Evolutionary conservation across 768 basidiomycete genomes (phyloP), one percentile per base, ranked within the genome.

Genomic region (Tremella yokohamensis): DNA sequence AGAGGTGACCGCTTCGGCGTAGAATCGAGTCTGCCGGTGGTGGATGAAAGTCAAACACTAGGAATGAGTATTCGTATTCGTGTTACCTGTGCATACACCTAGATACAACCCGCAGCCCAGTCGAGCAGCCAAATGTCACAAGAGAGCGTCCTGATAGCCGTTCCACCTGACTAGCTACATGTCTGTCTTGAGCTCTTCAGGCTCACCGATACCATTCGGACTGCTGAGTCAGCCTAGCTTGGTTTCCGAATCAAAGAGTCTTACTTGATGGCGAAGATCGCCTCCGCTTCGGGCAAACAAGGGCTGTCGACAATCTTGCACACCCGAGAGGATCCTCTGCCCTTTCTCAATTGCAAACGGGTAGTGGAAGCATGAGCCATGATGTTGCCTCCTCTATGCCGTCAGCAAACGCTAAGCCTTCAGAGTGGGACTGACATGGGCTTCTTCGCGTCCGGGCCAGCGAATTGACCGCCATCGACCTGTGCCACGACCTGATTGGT

Each of bases 401-500:
- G 56, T 66, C 53, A 67, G 62, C 58, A 47, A 12, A 3, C 18
- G 25, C 11, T 13, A 9, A 16, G 2, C 26, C 22, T 25, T 9
- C 45, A 42, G 20, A 25, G 18, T 7, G 26, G 9, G 26, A 42
- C 74, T 62, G 37, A 75, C 74, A 99, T 94, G 15, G 96, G 96
- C 78, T 99, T 99, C 82, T 96, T 94, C 78, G 91, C 88, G 69
- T 96, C 84, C 40, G 86, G 86, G 62, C 89, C 90, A 18, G 90
- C 89, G 12, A 88, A 88, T 49, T 90, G 90, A 2, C 87, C 84
- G 25, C 90, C 91, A 74, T 99, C 96, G 1, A 96, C 94, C 57
- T 86, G 93, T n/a, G 96, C 97, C 84, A 99, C 96, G 65, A 99
- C 96, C 77, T 99, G 96, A 75, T 99, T 99, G 3, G 90, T 89